These are phyloP conservation scores for Entomortierella lignicola DNA, from an alignment of 192 early-diverging fungal species.

Conservation along the genomic window DNA sequence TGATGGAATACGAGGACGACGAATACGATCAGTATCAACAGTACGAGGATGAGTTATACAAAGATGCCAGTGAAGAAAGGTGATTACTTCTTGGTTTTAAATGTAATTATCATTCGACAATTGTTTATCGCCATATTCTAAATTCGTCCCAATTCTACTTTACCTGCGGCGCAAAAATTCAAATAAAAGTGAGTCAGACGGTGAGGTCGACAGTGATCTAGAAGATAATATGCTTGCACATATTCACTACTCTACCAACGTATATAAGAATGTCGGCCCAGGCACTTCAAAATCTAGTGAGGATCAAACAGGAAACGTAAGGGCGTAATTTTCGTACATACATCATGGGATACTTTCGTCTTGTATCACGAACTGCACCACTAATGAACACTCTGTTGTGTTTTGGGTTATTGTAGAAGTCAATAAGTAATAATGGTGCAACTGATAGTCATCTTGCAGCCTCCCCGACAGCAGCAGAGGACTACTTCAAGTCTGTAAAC, in stretches of 20 bases:
- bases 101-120: not conserved
- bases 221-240: conserved; percentile 40
- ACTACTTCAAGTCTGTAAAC: conserved; percentile 33
- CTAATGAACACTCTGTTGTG: not conserved
- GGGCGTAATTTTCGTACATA: not conserved
- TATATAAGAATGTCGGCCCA: conserved; percentile 21
- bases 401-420: not conserved
- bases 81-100: not conserved
- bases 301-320: not conserved
- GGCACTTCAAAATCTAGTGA: not conserved
- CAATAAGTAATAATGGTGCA: not conserved
- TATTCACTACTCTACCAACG: conserved; percentile 47
- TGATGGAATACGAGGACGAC: conserved; percentile 51
- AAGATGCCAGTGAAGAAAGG: conserved; percentile 36
- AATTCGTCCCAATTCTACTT: not conserved
- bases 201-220: conserved; percentile 38
- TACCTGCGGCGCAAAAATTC: not conserved
- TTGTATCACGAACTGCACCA: not conserved
- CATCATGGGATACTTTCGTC: not conserved
- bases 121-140: not conserved
- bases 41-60: conserved; percentile 52
- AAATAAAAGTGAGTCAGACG: conserved; percentile 4
- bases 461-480: conserved; percentile 10
- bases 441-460: conserved; percentile 13
- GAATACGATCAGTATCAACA: conserved; percentile 40